Evolutionary conservation across 352 stramenopile genomes (phyloP), one percentile per base, ranked within the genome.

Genomic region (Pythium apleroticum): DNA sequence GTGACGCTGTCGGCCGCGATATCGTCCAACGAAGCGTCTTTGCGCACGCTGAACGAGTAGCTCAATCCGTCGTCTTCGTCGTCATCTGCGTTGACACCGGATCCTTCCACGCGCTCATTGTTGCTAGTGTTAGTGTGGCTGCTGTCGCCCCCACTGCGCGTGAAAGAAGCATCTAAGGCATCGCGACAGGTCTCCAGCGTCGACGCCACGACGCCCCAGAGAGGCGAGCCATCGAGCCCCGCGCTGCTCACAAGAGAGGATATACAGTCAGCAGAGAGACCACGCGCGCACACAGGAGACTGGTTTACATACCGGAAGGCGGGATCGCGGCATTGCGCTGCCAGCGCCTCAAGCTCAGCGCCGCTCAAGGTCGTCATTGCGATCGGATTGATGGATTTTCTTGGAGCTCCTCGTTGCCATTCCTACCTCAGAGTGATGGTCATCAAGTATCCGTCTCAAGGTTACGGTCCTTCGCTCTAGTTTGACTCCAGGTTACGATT

Each of bases 21-120:
- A 0, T 72, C 59, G 20, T 61, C 69, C 8, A 73, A 74, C 1
- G 71, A 60, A 19, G 80, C 69, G 45, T 58, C 73, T 27, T 76
- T 75, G 17, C 50, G 57, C 39, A 91, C 72, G 4, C 54, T 77
- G 46, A 91, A 88, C 33, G 82, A 89, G 69, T 91, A 95, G 41
- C 82, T 73, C 15, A 93, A 62, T 3, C 86, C 86, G 62, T 93
- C 80, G 57, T 94, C 78, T 2, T 87, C 70, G 19, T 67, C 58
- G 0, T 74, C 66, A 14, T 60, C 66, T 10, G 17, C 61, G n/a
- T 19, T 15, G 20, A 4, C 41, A 49, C 3, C 14, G 41, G 41
- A 49, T 27, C 19, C 41, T 14, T 25, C n/a, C 4, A 5, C 15
- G 7, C 1, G 2, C 37, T 46, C 12, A 15, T 3, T 8, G 4